These are phyloP conservation scores for Vaccinium macrocarpon DNA, from an alignment of 148 eudicot genomes.

Conservation along the genomic window DNA sequence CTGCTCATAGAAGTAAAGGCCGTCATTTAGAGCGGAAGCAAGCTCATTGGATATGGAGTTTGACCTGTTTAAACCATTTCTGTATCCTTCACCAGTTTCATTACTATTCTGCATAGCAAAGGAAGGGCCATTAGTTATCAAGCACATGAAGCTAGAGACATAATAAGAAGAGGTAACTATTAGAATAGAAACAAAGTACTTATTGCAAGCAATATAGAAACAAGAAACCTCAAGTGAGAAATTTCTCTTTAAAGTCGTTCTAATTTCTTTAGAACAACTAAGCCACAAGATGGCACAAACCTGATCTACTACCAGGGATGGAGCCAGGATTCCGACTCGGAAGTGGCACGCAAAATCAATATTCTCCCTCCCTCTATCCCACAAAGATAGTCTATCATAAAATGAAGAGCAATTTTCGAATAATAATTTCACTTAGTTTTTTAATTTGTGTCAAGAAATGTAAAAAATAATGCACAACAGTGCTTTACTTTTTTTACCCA, in stretches of 20 bases:
- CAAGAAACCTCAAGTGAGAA: neutral
- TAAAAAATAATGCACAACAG: too few relatives aligned
- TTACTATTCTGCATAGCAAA: conserved; percentile 48
- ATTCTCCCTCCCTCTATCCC: too few relatives aligned
- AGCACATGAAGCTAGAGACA: neutral
- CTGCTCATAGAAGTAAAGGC: conserved; percentile 94
- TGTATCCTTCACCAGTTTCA: conserved; percentile 33
- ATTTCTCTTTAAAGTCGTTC: neutral
- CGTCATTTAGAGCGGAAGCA: conserved; percentile 85
- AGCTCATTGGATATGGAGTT: conserved; percentile 67
- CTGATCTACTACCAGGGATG: neutral
- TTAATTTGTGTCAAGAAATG: too few relatives aligned
- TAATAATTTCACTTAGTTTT: too few relatives aligned
- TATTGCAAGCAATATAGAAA: neutral
- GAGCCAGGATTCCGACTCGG: too few relatives aligned
- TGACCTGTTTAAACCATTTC: conserved; percentile 38
- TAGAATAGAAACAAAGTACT: neutral
- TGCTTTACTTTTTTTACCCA: too few relatives aligned
- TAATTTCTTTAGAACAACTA: neutral
- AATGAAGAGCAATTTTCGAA: too few relatives aligned
- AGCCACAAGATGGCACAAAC: neutral
- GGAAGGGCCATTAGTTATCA: neutral
- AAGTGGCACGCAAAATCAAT: too few relatives aligned
- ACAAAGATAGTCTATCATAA: too few relatives aligned
- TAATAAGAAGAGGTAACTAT: neutral